Percentiles rank a stretch among this genome's conserved stretches.
Evolutionary conservation across 441 rosid genomes (phyloP).

Genomic region (Erysimum cheiri): DNA sequence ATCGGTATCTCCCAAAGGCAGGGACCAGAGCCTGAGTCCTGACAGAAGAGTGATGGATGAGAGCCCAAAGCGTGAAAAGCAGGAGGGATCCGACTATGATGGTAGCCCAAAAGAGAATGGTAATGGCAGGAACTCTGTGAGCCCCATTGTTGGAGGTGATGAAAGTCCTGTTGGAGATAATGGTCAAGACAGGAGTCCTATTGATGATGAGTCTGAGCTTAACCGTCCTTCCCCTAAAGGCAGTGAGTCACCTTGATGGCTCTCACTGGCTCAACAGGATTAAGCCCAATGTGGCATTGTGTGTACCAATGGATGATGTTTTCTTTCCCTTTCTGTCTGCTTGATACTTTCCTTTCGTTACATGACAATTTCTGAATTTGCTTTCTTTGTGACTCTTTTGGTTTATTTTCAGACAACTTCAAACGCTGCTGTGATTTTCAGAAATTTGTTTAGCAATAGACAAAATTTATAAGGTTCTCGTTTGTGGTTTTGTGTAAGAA

Average conservation of each 20-base stretch:
- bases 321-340: background rate
- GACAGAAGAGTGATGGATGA: slow-evolving; percentile 53
- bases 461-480: background rate
- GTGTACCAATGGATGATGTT: slow-evolving; percentile 36
- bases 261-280: background rate
- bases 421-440: slow-evolving; percentile 3
- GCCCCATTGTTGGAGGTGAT: slow-evolving; percentile 43
- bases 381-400: slow-evolving; percentile 24
- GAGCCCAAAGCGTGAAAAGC: slow-evolving; percentile 41
- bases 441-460: background rate
- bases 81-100: slow-evolving; percentile 44
- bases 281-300: slow-evolving; percentile 18
- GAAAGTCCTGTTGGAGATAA: slow-evolving; percentile 53
- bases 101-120: slow-evolving; percentile 51
- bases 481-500: background rate
- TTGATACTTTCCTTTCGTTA: slow-evolving; percentile 1
- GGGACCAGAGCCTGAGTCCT: slow-evolving; percentile 53
- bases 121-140: slow-evolving; percentile 48
- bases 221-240: slow-evolving; percentile 55
- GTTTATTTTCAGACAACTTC: slow-evolving; percentile 6
- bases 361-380: background rate
- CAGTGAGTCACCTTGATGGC: slow-evolving; percentile 61
- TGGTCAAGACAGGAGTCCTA: slow-evolving; percentile 59
- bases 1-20: slow-evolving; percentile 51
- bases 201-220: slow-evolving; percentile 55